phyloP scores from a whole-genome alignment of 1,139 yeast species.

The Yamadazyma mexicana region DNA sequence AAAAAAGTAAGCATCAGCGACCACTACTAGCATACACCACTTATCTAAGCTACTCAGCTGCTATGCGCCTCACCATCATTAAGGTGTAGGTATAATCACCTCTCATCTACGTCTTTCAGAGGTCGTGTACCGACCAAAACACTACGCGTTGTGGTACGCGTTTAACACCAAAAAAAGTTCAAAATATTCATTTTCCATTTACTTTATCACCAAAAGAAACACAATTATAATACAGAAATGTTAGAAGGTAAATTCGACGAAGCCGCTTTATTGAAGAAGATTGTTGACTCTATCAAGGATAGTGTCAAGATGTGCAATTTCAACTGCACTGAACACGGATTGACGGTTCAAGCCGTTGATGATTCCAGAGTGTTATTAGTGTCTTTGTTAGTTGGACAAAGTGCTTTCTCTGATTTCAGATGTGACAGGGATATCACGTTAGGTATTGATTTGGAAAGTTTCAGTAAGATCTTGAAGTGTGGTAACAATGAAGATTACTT shows the following conservation, averaged over 20 bases:
- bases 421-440: conserved; percentile 93
- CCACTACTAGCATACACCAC: too few relatives aligned
- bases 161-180: neutral
- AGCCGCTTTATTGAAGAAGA: conserved; percentile 87
- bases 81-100: too few relatives aligned
- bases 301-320: conserved; percentile 93
- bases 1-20: too few relatives aligned
- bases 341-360: conserved; percentile 96
- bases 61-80: too few relatives aligned
- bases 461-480: conserved; percentile 85
- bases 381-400: conserved; percentile 81
- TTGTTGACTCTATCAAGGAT: conserved; percentile 90
- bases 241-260: conserved; percentile 96
- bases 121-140: neutral
- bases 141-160: neutral
- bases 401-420: conserved; percentile 91
- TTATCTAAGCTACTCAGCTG: too few relatives aligned
- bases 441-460: conserved; percentile 85
- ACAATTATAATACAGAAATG: conserved; percentile 47
- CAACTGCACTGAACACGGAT: conserved; percentile 93
- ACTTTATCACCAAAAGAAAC: too few relatives aligned
- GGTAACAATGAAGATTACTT: conserved; percentile 89
- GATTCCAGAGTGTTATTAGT: conserved; percentile 94
- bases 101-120: neutral
- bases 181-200: too few relatives aligned